phyloP scores from a whole-genome alignment of 2,329 filamentous ascomycete species.

The Hyphodiscus sp. region DNA sequence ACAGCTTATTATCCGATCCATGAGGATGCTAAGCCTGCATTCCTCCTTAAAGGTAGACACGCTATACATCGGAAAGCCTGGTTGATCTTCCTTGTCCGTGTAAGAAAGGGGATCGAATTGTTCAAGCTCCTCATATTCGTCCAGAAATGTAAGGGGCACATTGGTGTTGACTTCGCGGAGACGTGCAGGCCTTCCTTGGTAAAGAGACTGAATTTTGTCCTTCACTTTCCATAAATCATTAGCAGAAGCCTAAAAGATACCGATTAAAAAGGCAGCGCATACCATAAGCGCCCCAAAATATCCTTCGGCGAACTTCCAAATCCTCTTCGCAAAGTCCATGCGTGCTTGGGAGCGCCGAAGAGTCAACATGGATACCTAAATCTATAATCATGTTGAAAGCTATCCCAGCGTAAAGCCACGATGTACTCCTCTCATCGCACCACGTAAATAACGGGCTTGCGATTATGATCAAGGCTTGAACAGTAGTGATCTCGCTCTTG shows the following conservation, averaged over 20 bases:
- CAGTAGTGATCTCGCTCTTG: slow-evolving; percentile 45
- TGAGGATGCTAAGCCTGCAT: slow-evolving; percentile 39
- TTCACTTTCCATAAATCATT: slow-evolving; percentile 20
- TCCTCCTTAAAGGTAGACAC: slow-evolving; percentile 37
- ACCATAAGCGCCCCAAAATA: slow-evolving; percentile 32
- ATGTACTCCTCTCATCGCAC: slow-evolving; percentile 43
- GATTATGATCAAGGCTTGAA: slow-evolving; percentile 47
- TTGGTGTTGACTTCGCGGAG: slow-evolving; percentile 40
- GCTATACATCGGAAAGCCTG: slow-evolving; percentile 35
- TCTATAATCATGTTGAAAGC: slow-evolving; percentile 51
- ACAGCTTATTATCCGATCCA: slow-evolving; percentile 40
- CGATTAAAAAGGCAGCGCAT: background rate
- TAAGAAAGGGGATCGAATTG: too few relatives aligned
- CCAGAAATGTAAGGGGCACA: slow-evolving; percentile 42
- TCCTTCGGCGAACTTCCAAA: slow-evolving; percentile 28
- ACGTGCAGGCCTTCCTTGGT: slow-evolving; percentile 45
- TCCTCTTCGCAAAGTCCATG: slow-evolving; percentile 22
- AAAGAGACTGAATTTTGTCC: slow-evolving; percentile 49
- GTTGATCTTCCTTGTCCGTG: slow-evolving; percentile 27
- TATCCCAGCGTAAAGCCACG: slow-evolving; percentile 52
- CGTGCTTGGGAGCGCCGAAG: slow-evolving; percentile 11
- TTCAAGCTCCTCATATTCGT: slow-evolving; percentile 47
- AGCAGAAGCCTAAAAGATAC: background rate
- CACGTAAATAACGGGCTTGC: slow-evolving; percentile 43
- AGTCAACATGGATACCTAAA: slow-evolving; percentile 45